Evolutionary conservation across 2,329 filamentous ascomycete genomes (phyloP), one percentile per base, ranked within the genome.

Genomic region (Trichoderma afroharzianum): DNA sequence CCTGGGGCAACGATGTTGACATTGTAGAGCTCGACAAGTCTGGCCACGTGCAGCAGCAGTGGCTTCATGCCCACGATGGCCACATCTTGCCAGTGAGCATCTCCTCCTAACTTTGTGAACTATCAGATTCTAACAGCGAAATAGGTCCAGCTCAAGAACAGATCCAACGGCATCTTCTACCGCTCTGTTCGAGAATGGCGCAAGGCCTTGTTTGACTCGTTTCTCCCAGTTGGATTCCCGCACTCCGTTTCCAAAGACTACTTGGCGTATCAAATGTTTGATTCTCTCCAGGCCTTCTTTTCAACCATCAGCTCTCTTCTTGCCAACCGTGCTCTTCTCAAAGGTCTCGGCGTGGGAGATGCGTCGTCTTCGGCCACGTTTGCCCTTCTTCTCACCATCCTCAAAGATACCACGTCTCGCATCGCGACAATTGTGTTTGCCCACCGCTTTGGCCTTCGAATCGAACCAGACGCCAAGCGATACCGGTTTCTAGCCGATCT

Each of bases 391-490:
- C 88, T 97, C 64, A 93, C 93, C 33, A 92, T 97, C 73, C 83
- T 96, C 11, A 93, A 96, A 74, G 93, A 96, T 75, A 92, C 91
- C 64, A 91, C 92, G 73, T 94, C 93, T 9, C 89, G 94, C 7
- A 83, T 97, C 30, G 93, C 93, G 1, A 97, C 94, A 0, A 97
- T 97, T 72, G 81, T 93, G 11, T 97, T 97, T 79, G 95, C 94
- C 1, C 91, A 97, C 79, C 87, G 89, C 57, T 90, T 95, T 72
- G 94, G 94, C 47, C 92, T 92, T 59, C 88, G 92, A 36, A 91
- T 97, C 62, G 94, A 97, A 80, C 93, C 94, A 2, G 94, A 98
- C 79, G 95, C 93, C 83, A 98, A 98, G 80, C 91, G 89, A 80
- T 97, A 95, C 81, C 91, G 94, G 18, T 91, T 97, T 63, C 88